phyloP scores from a whole-genome alignment of 768 basidiomycete species.

The Lyophyllum shimeji region DNA sequence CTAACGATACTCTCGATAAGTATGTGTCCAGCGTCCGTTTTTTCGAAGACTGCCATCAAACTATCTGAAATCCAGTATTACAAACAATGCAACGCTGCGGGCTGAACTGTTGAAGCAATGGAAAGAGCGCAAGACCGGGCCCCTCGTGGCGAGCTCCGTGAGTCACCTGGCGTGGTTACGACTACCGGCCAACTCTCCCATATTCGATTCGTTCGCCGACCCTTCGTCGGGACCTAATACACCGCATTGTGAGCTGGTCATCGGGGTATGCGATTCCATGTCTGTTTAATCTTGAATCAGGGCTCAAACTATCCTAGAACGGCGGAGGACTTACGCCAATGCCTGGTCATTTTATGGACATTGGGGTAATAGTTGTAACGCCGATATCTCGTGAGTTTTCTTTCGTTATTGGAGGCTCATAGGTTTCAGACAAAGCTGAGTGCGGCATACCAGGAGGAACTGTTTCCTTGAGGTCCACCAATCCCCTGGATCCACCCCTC shows the following conservation, averaged over 20 bases:
- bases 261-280: not conserved
- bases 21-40: not conserved
- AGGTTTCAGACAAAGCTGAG: not conserved
- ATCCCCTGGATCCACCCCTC: slow-evolving; percentile 37
- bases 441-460: slow-evolving; percentile 15
- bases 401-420: not conserved
- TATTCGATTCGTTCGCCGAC: slow-evolving; percentile 20
- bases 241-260: slow-evolving; percentile 14
- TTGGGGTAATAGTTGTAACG: not conserved
- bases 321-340: not conserved
- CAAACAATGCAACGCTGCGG: slow-evolving; percentile 12
- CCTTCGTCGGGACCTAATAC: slow-evolving; percentile 24
- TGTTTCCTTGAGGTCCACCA: slow-evolving; percentile 31
- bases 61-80: slow-evolving; percentile 11
- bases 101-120: not conserved
- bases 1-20: slow-evolving; percentile 21
- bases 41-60: not conserved
- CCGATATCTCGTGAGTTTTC: slow-evolving; percentile 1
- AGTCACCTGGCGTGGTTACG: slow-evolving; percentile 22
- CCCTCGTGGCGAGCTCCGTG: slow-evolving; percentile 15
- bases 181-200: slow-evolving; percentile 14
- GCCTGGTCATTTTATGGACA: not conserved
- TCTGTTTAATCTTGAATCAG: not conserved
- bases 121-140: slow-evolving; percentile 18
- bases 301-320: not conserved